Percentiles rank a stretch among this genome's conserved stretches.
phyloP scores from a whole-genome alignment of 371 early-diverging fungal species.

The Mortierella sp. region DNA sequence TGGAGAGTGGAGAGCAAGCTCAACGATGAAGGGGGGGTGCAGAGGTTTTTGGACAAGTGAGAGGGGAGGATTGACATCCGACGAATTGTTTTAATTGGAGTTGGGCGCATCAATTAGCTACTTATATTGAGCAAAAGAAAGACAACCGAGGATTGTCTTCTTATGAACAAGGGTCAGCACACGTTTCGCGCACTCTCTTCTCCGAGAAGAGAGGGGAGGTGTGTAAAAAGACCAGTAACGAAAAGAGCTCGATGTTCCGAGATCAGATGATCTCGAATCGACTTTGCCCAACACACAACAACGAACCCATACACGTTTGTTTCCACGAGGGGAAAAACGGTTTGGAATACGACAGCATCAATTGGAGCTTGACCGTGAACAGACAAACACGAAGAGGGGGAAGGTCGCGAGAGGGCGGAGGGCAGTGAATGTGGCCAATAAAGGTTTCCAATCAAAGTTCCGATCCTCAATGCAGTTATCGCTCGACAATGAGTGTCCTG shows the following conservation, averaged over 20 bases:
- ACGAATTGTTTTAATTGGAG: slow-evolving; percentile 62
- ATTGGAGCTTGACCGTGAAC: not conserved
- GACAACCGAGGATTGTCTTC: not conserved
- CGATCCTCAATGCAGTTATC: not conserved
- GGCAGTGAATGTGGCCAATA: not conserved
- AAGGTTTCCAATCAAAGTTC: slow-evolving; percentile 6
- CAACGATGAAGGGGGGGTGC: not conserved
- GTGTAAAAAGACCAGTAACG: slow-evolving; percentile 1
- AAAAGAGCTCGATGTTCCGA: slow-evolving; percentile 19
- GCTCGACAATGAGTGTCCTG: not conserved
- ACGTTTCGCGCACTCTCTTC: not conserved
- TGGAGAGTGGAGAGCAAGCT: not conserved
- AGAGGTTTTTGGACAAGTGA: slow-evolving; percentile 5
- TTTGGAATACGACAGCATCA: slow-evolving; percentile 47
- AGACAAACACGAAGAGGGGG: not conserved
- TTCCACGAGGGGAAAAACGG: slow-evolving; percentile 29
- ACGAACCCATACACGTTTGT: slow-evolving; percentile 50
- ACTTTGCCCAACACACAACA: slow-evolving; percentile 54
- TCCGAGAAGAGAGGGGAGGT: not conserved
- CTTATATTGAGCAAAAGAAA: not conserved
- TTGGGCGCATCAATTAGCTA: slow-evolving; percentile 21
- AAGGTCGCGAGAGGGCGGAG: not conserved
- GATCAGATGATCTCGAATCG: slow-evolving; percentile 17
- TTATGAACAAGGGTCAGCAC: not conserved
- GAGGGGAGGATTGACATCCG: slow-evolving; percentile 49